These are phyloP conservation scores for Umbelopsis ramanniana DNA, from an alignment of 192 early-diverging fungal genomes.

Conservation along the genomic window DNA sequence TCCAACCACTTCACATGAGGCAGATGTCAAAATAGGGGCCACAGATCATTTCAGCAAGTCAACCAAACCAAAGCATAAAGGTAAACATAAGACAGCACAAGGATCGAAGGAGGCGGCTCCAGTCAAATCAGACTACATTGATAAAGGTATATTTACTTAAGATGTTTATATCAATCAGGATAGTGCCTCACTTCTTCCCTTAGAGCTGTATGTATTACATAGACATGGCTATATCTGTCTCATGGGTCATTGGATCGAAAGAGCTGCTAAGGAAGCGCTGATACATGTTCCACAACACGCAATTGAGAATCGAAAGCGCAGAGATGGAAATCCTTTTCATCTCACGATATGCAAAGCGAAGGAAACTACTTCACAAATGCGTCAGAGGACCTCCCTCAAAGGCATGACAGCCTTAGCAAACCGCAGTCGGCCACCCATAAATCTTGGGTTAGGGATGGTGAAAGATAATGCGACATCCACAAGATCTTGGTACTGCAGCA, in stretches of 20 bases:
- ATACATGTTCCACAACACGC: background rate
- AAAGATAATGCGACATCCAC: background rate
- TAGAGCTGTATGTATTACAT: background rate
- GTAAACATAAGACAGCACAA: too few relatives aligned
- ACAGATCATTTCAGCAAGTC: too few relatives aligned
- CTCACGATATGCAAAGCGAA: background rate
- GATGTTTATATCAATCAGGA: too few relatives aligned
- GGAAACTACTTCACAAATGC: background rate
- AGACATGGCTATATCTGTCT: background rate
- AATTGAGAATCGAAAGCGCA: background rate
- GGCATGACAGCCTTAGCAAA: background rate
- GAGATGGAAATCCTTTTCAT: background rate
- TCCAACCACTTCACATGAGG: too few relatives aligned
- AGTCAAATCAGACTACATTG: too few relatives aligned
- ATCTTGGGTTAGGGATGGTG: slow-evolving; percentile 1
- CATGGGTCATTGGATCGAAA: background rate
- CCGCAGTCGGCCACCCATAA: background rate
- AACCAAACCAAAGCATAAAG: too few relatives aligned
- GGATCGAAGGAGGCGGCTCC: too few relatives aligned
- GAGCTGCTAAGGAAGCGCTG: background rate
- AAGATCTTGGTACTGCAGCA: slow-evolving; percentile 3
- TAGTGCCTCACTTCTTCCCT: background rate
- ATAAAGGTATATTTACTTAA: too few relatives aligned
- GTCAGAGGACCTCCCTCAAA: background rate
- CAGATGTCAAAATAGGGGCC: too few relatives aligned